phyloP scores from a whole-genome alignment of 768 basidiomycete genomes.

The Lentinula lateritia region DNA sequence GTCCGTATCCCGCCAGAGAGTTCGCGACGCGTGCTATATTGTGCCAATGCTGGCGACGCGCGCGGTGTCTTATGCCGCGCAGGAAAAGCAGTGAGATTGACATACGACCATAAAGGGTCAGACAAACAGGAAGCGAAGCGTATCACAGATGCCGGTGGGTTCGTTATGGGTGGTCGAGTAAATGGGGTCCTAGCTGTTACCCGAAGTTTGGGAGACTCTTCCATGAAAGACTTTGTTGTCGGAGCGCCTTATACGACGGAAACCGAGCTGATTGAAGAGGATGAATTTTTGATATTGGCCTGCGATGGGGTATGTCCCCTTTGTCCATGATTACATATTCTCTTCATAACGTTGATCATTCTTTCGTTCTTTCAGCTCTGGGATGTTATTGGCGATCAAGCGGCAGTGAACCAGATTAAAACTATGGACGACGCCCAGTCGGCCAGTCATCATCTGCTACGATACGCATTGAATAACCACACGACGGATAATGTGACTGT shows the following conservation, averaged over 20 bases:
- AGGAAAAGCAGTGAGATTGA: conserved; percentile 87
- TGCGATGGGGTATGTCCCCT: conserved; percentile 85
- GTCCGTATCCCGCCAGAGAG: conserved; percentile 40
- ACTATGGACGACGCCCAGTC: conserved; percentile 71
- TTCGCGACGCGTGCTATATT: conserved; percentile 79
- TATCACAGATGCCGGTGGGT: conserved; percentile 96
- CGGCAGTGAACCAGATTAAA: conserved; percentile 81
- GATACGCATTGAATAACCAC: conserved; percentile 82
- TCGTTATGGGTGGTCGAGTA: conserved; percentile 97
- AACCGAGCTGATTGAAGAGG: conserved; percentile 82
- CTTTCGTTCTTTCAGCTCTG: conserved; percentile 59
- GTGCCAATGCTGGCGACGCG: conserved; percentile 96
- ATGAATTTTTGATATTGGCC: conserved; percentile 92
- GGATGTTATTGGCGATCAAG: conserved; percentile 93
- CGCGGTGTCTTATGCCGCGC: conserved; percentile 87
- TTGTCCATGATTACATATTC: neutral
- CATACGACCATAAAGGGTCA: conserved; percentile 98
- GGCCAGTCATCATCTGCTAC: conserved; percentile 69
- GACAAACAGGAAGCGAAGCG: conserved; percentile 97
- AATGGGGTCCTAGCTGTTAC: conserved; percentile 98
- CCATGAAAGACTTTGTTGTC: conserved; percentile 99
- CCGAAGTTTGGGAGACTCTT: conserved; percentile 90
- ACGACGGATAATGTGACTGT: conserved; percentile 95
- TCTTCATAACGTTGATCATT: neutral
- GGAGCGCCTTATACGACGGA: conserved; percentile 99